These are phyloP conservation scores for Dalechampia spathulata DNA, from an alignment of 441 rosid species.

Conservation along the genomic window DNA sequence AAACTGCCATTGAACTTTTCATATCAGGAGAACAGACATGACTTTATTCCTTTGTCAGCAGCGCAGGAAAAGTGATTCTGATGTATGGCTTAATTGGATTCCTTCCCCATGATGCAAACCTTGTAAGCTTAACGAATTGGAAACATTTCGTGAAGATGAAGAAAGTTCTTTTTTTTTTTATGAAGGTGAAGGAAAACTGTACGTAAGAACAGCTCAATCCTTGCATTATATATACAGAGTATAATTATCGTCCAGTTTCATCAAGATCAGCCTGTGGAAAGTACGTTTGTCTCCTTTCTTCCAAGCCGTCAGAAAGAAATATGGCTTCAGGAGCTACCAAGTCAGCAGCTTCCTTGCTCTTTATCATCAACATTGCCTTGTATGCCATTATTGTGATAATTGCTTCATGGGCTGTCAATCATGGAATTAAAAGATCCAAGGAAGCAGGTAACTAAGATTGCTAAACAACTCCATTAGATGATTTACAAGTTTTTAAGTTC, in stretches of 20 bases:
- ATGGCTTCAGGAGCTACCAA: constrained; percentile 69
- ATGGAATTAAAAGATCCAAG: constrained; percentile 48
- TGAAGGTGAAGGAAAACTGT: no score
- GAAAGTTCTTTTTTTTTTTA: constrained; percentile 7
- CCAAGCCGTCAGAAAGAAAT: background rate
- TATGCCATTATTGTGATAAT: constrained; percentile 50
- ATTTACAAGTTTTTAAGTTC: no score
- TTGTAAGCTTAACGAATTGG: constrained; percentile 24
- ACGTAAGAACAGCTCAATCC: no score
- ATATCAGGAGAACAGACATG: no score
- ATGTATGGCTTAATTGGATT: constrained; percentile 13
- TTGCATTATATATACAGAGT: background rate
- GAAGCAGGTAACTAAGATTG: constrained; percentile 39
- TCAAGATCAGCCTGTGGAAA: constrained; percentile 11
- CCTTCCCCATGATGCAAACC: constrained; percentile 29
- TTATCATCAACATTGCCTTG: constrained; percentile 51
- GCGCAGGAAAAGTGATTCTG: constrained; percentile 9
- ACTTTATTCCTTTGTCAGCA: constrained; percentile 28
- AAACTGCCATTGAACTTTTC: no score
- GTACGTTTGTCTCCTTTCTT: background rate
- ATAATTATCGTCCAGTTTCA: constrained; percentile 10
- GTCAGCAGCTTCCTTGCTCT: constrained; percentile 54
- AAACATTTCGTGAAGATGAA: constrained; percentile 28
- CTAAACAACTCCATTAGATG: background rate
- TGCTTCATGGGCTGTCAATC: constrained; percentile 76